Evolutionary conservation across 2,329 filamentous ascomycete genomes (phyloP).

Genomic region (Aureobasidium subglaciale): DNA sequence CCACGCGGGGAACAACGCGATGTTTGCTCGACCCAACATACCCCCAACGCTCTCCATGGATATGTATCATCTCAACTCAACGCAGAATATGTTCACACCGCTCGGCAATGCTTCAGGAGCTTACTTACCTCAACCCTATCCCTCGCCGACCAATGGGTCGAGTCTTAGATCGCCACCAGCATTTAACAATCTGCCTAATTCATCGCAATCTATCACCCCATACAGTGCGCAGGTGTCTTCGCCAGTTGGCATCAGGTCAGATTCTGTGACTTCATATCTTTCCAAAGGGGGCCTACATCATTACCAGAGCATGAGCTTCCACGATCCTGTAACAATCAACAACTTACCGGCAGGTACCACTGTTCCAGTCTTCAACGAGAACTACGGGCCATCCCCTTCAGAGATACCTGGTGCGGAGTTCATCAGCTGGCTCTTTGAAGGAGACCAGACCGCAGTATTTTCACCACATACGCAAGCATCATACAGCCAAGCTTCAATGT

Average conservation of each 20-base stretch:
- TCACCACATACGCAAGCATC: not conserved
- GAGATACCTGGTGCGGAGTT: constrained; percentile 20
- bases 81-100: not conserved
- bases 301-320: not conserved
- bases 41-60: not conserved
- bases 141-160: not conserved
- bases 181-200: not conserved
- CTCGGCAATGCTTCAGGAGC: not conserved
- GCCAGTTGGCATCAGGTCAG: not conserved
- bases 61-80: constrained; percentile 1
- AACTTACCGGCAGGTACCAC: constrained; percentile 25
- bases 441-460: constrained; percentile 5
- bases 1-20: not conserved
- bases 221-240: not conserved
- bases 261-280: constrained; percentile 10
- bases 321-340: not conserved
- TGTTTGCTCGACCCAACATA: not conserved
- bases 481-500: not conserved
- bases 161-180: not conserved
- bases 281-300: not conserved
- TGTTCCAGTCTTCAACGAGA: constrained; percentile 84
- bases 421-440: constrained; percentile 23
- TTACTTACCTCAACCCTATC: constrained; percentile 10
- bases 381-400: constrained; percentile 78
- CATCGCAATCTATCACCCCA: not conserved